Conservation (phyloP, 2,329 filamentous ascomycete genomes). For the Kalmusia sp. region DNA sequence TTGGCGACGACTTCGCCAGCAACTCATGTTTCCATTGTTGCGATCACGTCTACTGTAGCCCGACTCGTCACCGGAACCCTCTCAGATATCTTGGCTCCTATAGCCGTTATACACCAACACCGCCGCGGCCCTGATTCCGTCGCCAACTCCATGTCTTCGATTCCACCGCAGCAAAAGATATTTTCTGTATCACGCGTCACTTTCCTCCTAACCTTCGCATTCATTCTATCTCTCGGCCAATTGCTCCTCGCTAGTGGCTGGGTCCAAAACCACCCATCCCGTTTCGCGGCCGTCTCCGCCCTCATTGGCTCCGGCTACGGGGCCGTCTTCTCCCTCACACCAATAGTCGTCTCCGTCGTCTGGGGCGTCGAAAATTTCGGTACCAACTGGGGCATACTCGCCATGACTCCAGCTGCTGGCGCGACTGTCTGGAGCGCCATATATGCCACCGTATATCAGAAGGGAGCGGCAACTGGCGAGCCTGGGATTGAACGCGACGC, state of each 20-base stretch:
- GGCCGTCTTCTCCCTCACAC: constrained; percentile 85
- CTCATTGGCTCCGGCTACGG: constrained; percentile 92
- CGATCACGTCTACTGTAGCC: constrained; percentile 86
- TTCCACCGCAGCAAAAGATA: constrained; percentile 33
- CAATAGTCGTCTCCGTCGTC: constrained; percentile 93
- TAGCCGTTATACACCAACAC: constrained; percentile 61
- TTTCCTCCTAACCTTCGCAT: constrained; percentile 78
- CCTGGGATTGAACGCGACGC: constrained; percentile 42
- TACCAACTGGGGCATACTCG: constrained; percentile 96
- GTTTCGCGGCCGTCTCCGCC: constrained; percentile 86
- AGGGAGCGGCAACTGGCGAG: constrained; percentile 58
- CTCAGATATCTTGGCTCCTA: constrained; percentile 82
- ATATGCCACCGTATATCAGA: constrained; percentile 84
- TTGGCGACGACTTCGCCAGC: constrained; percentile 68
- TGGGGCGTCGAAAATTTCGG: constrained; percentile 99
- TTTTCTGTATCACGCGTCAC: constrained; percentile 77
- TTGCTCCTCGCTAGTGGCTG: constrained; percentile 77
- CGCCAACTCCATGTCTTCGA: constrained; percentile 49
- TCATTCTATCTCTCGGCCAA: constrained; percentile 76
- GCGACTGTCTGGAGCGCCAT: constrained; percentile 89
- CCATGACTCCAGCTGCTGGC: constrained; percentile 86
- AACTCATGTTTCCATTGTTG: constrained; percentile 92
- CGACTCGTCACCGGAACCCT: constrained; percentile 88
- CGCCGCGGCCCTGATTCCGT: constrained; percentile 57
- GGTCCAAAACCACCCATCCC: constrained; percentile 74